Conservation (phyloP, 768 basidiomycete species). For the Cantharellus cinnabarinus region DNA sequence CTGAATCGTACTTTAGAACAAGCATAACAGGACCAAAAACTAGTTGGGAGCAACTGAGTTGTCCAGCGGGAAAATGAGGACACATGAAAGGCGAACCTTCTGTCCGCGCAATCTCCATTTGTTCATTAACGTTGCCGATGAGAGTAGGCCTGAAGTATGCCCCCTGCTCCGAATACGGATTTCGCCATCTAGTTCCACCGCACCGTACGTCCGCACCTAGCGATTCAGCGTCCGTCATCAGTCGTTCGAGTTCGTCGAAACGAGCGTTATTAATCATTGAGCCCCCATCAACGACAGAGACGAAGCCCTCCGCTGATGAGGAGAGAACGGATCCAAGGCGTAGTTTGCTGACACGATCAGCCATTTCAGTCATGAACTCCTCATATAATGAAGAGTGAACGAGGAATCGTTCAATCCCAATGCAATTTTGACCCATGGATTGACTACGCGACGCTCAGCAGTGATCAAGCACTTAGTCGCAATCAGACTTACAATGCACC, state of each 20-base stretch:
- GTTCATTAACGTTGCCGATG: constrained; percentile 50
- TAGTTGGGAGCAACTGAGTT: constrained; percentile 14
- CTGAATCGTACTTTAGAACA: constrained; percentile 61
- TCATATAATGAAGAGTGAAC: constrained; percentile 66
- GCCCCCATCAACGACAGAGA: constrained; percentile 63
- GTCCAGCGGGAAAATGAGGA: not conserved
- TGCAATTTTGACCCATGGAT: constrained; percentile 90
- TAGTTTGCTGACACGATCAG: constrained; percentile 41
- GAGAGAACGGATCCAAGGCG: constrained; percentile 58
- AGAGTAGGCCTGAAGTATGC: constrained; percentile 78
- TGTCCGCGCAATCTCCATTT: constrained; percentile 56
- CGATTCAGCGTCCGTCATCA: constrained; percentile 43
- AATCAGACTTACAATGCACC: constrained; percentile 58
- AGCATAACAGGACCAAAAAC: constrained; percentile 89
- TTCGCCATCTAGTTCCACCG: constrained; percentile 46
- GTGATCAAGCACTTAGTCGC: not conserved
- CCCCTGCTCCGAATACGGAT: constrained; percentile 48
- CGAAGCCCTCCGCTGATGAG: constrained; percentile 38
- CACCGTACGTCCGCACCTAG: constrained; percentile 40
- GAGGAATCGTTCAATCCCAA: constrained; percentile 84
- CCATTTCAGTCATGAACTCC: constrained; percentile 44
- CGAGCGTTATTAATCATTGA: constrained; percentile 65
- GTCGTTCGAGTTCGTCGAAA: constrained; percentile 43
- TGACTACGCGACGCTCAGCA: constrained; percentile 30
- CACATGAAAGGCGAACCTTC: constrained; percentile 39